phyloP scores from a whole-genome alignment of 2,329 filamentous ascomycete genomes.

The Juglanconis oblonga region DNA sequence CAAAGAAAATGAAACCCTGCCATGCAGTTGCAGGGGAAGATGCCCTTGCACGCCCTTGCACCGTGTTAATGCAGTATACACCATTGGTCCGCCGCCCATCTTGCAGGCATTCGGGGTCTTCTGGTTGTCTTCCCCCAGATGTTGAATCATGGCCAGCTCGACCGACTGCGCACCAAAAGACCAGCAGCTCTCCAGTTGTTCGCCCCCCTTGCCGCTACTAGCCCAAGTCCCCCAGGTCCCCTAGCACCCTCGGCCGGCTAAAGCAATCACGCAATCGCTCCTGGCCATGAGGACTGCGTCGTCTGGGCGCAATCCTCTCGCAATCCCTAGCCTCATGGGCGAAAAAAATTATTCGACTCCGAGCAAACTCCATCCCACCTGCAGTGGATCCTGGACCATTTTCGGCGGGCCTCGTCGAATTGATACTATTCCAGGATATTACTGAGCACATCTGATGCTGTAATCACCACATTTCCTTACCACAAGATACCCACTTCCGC shows the following conservation, averaged over 20 bases:
- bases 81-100: slow-evolving; percentile 6
- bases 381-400: not conserved
- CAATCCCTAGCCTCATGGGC: not conserved
- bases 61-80: slow-evolving; percentile 15
- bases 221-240: not conserved
- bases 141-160: slow-evolving; percentile 13
- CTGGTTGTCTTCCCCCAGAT: slow-evolving; percentile 7
- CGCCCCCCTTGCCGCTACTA: slow-evolving; percentile 1
- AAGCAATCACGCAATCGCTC: slow-evolving; percentile 20
- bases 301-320: not conserved
- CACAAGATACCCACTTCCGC: slow-evolving; percentile 7
- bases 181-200: slow-evolving; percentile 5
- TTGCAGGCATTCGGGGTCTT: not conserved
- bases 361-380: slow-evolving; percentile 5
- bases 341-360: slow-evolving; percentile 11
- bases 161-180: not conserved
- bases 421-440: not conserved
- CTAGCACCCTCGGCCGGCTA: not conserved
- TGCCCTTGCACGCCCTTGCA: slow-evolving; percentile 1
- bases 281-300: slow-evolving; percentile 9
- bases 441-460: slow-evolving; percentile 11
- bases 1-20: slow-evolving; percentile 8
- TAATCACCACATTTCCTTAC: slow-evolving; percentile 8
- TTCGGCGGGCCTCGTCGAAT: not conserved
- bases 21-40: not conserved